These are phyloP conservation scores for Lentinula novae-zelandiae DNA, from an alignment of 1,284 basidiomycete genomes.

Conservation along the genomic window DNA sequence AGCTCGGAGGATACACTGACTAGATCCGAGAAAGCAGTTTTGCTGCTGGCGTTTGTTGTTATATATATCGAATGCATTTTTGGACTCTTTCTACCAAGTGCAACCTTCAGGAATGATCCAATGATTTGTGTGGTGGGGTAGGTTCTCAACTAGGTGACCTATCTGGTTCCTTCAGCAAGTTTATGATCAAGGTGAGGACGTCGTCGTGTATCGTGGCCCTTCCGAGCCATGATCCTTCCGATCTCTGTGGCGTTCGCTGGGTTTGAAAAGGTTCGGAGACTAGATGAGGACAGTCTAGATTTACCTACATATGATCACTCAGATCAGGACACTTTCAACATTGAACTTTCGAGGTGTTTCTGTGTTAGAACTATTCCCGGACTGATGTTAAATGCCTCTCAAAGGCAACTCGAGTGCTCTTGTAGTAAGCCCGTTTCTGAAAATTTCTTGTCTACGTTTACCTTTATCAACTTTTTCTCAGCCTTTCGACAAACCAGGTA, in stretches of 20 bases:
- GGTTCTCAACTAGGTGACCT: neutral
- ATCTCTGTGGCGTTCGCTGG: neutral
- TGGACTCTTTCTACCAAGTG: neutral
- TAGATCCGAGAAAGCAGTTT: neutral
- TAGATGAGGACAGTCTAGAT: neutral
- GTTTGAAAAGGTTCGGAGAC: neutral
- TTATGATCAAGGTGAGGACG: neutral
- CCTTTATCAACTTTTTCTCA: neutral
- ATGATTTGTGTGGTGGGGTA: neutral
- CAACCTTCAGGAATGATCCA: too few species aligned
- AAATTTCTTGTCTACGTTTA: neutral
- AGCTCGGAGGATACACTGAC: conserved; percentile 57
- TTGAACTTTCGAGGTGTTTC: neutral
- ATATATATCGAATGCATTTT: neutral
- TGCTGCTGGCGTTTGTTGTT: neutral
- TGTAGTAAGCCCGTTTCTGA: neutral
- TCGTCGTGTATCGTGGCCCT: neutral
- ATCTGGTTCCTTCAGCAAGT: neutral
- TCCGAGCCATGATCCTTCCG: conserved; percentile 4
- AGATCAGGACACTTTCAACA: neutral
- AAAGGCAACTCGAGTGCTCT: neutral
- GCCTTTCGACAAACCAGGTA: neutral
- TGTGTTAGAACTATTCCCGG: neutral
- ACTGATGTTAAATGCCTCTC: neutral
- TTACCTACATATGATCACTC: neutral